Evolutionary conservation across 345 rosid species (phyloP), one percentile per base, ranked within the genome.

Genomic region (Gossypium arboreum): DNA sequence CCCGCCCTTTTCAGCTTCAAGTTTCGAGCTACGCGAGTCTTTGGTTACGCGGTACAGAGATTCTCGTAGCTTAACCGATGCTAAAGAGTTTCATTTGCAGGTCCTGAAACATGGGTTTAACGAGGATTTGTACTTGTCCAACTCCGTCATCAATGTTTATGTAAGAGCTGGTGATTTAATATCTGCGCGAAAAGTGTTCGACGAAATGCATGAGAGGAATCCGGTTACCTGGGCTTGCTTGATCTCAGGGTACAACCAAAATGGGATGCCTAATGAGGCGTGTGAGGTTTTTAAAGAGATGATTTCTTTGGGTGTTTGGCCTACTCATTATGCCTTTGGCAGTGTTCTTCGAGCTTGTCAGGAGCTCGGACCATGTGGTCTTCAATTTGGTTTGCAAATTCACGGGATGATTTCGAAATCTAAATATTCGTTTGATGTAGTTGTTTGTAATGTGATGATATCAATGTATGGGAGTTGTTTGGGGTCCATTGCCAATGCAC

Each of bases 221-320:
- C 77, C 79, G 9, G 93, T 92, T 73, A 81, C 97, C 0, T 90
- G 98, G 98, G 90, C 94, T 22, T 87, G 93, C 59, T 69, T 92
- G 83, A 85, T 94, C 82, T 89, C 98, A 0, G 98, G 97, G 62
- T 88, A 86, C 56, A 79, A 68, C 20, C 85, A 79, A 77, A 86
- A 85, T 52, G 87, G 97, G 17, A 78, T 79, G 77, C 83, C 85
- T 2, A 76, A 17, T 20, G 88, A 90, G 78, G 97, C 93, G 11
- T 86, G 83, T 56, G 5, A 52, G 22, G 70, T 84, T 50, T 86
- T 91, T 29, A 88, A 77, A 85, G 74, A 61, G 62, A 92, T 94
- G 94, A 75, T 90, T 64, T 43, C 48, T 75, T 86, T 80, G 54
- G 85, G 91, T 18, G 54, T 83, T 78, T 79, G 73, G 64, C 86